Percentiles rank a stretch among this genome's conserved stretches.
phyloP scores from a whole-genome alignment of 768 basidiomycete species.

The Rhizopogon vesiculosus region DNA sequence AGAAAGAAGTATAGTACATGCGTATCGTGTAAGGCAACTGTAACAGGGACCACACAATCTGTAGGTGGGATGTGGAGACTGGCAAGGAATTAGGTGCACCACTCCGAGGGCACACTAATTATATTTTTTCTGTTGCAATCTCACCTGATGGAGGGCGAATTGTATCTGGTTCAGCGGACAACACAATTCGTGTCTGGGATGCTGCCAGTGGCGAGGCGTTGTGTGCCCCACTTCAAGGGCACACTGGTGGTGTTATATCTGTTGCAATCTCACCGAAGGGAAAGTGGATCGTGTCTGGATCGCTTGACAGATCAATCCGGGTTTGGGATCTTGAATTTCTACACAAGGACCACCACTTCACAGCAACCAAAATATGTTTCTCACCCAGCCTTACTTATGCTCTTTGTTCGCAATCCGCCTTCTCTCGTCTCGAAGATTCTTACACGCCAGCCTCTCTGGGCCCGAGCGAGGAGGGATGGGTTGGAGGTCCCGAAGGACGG shows the following conservation, averaged over 20 bases:
- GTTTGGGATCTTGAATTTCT: constrained; percentile 16
- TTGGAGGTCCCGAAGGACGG: not conserved
- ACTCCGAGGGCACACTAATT: too few relatives aligned
- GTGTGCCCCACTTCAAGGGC: not conserved
- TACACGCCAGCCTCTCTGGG: not conserved
- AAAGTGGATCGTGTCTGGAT: too few relatives aligned
- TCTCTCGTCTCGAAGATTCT: not conserved
- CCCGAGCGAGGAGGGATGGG: not conserved
- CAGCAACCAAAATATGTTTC: not conserved
- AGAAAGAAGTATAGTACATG: too few relatives aligned
- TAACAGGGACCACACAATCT: not conserved
- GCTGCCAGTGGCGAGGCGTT: too few relatives aligned
- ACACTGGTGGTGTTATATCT: not conserved
- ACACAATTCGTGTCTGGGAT: constrained; percentile 8
- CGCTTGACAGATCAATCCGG: not conserved
- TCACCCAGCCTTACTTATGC: not conserved
- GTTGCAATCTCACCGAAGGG: not conserved
- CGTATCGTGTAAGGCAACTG: too few relatives aligned
- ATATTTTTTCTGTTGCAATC: too few relatives aligned
- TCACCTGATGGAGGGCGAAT: too few relatives aligned
- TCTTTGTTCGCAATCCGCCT: not conserved
- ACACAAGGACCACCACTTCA: not conserved
- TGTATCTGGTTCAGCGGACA: constrained; percentile 1
- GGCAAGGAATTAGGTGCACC: too few relatives aligned
- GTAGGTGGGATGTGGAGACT: not conserved